Conservation (phyloP, 345 rosid species). For the Abelmoschus esculentus region DNA sequence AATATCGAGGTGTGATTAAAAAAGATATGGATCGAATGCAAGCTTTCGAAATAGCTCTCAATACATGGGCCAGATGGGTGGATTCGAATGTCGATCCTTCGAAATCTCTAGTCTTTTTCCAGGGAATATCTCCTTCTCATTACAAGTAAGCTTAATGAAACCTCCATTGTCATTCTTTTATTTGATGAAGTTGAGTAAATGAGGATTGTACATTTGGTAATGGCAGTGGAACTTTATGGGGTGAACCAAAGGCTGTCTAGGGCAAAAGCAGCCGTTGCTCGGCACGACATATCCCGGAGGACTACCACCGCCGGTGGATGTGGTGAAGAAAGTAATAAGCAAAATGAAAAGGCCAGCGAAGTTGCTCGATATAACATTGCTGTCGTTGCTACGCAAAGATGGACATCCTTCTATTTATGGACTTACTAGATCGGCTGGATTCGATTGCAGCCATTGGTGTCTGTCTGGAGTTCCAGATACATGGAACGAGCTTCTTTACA, state of each 20-base stretch:
- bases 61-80: slow-evolving; percentile 76
- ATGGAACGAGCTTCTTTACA: slow-evolving; percentile 70
- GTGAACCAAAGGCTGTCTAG: slow-evolving; percentile 47
- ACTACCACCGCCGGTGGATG: slow-evolving; percentile 42
- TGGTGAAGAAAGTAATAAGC: slow-evolving; percentile 40
- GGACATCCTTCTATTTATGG: slow-evolving; percentile 86
- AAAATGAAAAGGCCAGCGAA: slow-evolving; percentile 42
- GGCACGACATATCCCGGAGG: slow-evolving; percentile 64
- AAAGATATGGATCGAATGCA: slow-evolving; percentile 71
- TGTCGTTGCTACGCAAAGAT: slow-evolving; percentile 74
- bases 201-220: neutral
- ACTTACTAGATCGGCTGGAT: slow-evolving; percentile 34
- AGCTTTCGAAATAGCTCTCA: slow-evolving; percentile 59
- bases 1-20: slow-evolving; percentile 28
- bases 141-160: slow-evolving; percentile 41
- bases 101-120: slow-evolving; percentile 55
- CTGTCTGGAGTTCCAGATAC: slow-evolving; percentile 87
- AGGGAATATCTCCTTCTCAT: slow-evolving; percentile 84
- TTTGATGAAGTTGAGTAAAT: neutral
- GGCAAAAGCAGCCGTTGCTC: slow-evolving; percentile 52
- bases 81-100: slow-evolving; percentile 48
- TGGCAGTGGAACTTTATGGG: slow-evolving; percentile 57
- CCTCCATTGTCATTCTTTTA: neutral
- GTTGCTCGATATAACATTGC: slow-evolving; percentile 58
- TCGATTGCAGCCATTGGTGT: slow-evolving; percentile 97